A percentile compares a stretch with the other conserved stretches of the same genome.
Evolutionary conservation across 1,284 basidiomycete genomes (phyloP).

Genomic region (Moniliella sp.): DNA sequence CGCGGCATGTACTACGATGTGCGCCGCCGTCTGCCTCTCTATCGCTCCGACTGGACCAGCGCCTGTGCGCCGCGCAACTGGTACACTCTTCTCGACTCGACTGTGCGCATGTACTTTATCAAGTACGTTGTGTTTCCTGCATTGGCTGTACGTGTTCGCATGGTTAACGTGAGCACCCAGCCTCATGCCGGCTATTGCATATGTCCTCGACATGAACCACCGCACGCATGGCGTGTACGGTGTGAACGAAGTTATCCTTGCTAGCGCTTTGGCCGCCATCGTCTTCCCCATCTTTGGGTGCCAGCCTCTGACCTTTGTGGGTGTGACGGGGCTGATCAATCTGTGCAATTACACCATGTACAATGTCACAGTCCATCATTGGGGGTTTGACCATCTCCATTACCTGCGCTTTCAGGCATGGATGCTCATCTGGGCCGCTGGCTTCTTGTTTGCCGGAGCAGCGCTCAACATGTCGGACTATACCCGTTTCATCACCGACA

Average conservation of each 20-base stretch:
- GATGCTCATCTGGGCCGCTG: constrained; percentile 81
- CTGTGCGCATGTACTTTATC: constrained; percentile 29
- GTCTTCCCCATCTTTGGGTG: constrained; percentile 73
- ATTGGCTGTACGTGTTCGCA: neutral
- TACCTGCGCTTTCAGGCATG: constrained; percentile 38
- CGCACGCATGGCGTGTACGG: constrained; percentile 65
- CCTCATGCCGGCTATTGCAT: constrained; percentile 71
- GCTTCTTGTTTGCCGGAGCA: constrained; percentile 71
- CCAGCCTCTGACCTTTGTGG: constrained; percentile 77
- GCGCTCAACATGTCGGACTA: constrained; percentile 45
- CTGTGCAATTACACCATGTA: constrained; percentile 31
- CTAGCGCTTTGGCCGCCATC: constrained; percentile 52
- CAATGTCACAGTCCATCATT: constrained; percentile 23
- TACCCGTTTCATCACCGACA: constrained; percentile 40
- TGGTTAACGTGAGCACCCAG: neutral
- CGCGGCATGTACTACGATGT: constrained; percentile 58
- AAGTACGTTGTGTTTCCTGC: constrained; percentile 6
- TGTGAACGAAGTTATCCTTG: constrained; percentile 52
- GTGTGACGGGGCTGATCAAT: constrained; percentile 52
- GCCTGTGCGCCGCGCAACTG: constrained; percentile 13
- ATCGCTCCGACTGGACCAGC: constrained; percentile 18
- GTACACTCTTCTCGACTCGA: constrained; percentile 12
- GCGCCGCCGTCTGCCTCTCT: constrained; percentile 55
- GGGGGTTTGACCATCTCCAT: constrained; percentile 14
- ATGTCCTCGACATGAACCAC: constrained; percentile 76